phyloP scores from a whole-genome alignment of 805 yeast species.

The Starmerella sirachaensis region DNA sequence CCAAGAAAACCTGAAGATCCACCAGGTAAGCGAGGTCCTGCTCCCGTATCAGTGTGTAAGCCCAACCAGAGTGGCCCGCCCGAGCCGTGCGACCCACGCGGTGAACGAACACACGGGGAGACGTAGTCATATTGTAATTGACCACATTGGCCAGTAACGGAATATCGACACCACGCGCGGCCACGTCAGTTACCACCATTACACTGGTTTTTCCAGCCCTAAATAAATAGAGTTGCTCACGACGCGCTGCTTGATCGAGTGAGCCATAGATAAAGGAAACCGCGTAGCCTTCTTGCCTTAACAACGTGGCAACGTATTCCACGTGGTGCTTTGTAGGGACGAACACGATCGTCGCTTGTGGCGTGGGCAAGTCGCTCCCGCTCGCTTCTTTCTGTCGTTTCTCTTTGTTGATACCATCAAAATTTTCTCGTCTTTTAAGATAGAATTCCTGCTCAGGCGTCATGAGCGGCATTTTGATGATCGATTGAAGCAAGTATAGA shows the following conservation, averaged over 20 bases:
- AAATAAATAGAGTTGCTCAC: conserved; percentile 73
- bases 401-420: conserved; percentile 34
- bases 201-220: conserved; percentile 71
- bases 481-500: conserved; percentile 62
- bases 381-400: conserved; percentile 53
- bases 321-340: conserved; percentile 98
- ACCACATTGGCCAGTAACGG: conserved; percentile 92
- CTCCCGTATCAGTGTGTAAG: conserved; percentile 77
- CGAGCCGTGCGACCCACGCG: conserved; percentile 99
- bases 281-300: conserved; percentile 71
- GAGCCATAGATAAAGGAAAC: conserved; percentile 88
- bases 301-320: conserved; percentile 64
- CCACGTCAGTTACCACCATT: conserved; percentile 89
- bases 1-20: conserved; percentile 82
- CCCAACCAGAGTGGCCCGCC: conserved; percentile 98
- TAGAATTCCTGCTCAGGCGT: conserved; percentile 53
- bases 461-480: conserved; percentile 73
- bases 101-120: conserved; percentile 88
- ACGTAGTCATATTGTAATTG: conserved; percentile 79
- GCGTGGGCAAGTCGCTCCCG: conserved; percentile 76
- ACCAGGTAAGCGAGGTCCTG: conserved; percentile 79
- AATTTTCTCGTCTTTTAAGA: conserved; percentile 40
- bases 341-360: conserved; percentile 77
- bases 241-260: conserved; percentile 88
- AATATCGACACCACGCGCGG: conserved; percentile 96